Evolutionary conservation across 2,329 filamentous ascomycete species (phyloP).

Genomic region (Cucurbitaria berberidis): DNA sequence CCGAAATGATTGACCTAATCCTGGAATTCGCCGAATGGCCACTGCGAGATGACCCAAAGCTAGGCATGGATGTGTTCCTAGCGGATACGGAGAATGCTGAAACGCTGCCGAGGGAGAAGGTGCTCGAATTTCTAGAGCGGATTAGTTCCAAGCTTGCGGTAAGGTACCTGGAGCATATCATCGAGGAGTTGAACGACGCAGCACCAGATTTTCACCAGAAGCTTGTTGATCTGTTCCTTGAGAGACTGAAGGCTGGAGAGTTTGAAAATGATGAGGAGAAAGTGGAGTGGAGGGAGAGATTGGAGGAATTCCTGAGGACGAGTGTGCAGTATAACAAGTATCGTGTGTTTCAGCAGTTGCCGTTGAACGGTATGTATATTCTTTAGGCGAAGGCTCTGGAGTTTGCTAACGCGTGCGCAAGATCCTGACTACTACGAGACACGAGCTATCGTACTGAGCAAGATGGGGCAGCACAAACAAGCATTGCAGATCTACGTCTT

Average conservation of each 20-base stretch:
- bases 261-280: conserved; percentile 46
- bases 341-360: conserved; percentile 77
- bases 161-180: conserved; percentile 87
- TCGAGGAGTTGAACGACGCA: conserved; percentile 82
- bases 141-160: conserved; percentile 76
- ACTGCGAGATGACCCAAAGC: conserved; percentile 70
- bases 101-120: conserved; percentile 76
- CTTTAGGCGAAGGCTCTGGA: background rate
- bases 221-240: conserved; percentile 75
- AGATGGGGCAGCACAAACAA: conserved; percentile 94
- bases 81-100: conserved; percentile 96
- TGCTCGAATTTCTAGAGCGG: conserved; percentile 74
- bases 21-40: conserved; percentile 93
- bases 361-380: conserved; percentile 70
- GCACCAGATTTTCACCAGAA: conserved; percentile 87
- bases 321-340: conserved; percentile 82
- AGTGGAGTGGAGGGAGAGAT: conserved; percentile 63
- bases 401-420: conserved; percentile 42
- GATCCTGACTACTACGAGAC: conserved; percentile 88
- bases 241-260: conserved; percentile 53
- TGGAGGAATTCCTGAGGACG: conserved; percentile 76
- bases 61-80: conserved; percentile 91
- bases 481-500: conserved; percentile 98
- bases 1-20: conserved; percentile 87
- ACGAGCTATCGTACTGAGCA: conserved; percentile 87